Base-by-base conservation (phyloP, 805 yeast genomes). In the Pichia nakasei region DNA sequence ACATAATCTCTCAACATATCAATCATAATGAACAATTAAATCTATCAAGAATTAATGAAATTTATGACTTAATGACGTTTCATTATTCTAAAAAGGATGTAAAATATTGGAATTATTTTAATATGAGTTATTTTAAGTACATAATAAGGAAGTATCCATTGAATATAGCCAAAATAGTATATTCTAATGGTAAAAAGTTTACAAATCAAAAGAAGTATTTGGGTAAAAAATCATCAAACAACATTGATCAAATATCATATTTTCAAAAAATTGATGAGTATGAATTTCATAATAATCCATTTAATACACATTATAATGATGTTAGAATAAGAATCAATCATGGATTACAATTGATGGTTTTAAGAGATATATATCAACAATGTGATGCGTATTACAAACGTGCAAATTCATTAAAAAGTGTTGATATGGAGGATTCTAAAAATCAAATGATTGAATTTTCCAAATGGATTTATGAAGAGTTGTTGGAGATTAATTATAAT, bases 41-140 rank as follows among this genome's bases (percentile, higher is more conserved):
- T 32, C 57, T 59, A 39, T 52, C 48, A 2, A 54, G 48, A 33
- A 47, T 56, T 20, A 53, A 54, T 5, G 37, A 37, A 34, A 56
- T 65, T 22, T 62, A 45, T 40, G 20, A 48, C n/a, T 15, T 31
- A 37, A 57, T 54, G 8, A 33, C 34, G 3, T 38, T 42, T 20
- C 18, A 17, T n/a, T 45, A 54, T 5, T 18, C 35, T 5, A 11
- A 7, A 5, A 40, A 22, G 5, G 60, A 63, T 38, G 41, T 42
- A 17, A 49, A 53, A 20, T 61, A 58, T 38, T 65, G 65, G 65
- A 55, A 52, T 27, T 50, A 54, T 38, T 65, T 63, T 56, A 42
- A 44, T n/a, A 37, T 54, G 29, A 35, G 53, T 0, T 65, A 64
- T 39, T 55, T 64, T 52, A 64, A 61, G 33, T 62, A 62, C 38